Evolutionary conservation across 345 rosid genomes (phyloP).

Genomic region (Conringia planisiliqua): DNA sequence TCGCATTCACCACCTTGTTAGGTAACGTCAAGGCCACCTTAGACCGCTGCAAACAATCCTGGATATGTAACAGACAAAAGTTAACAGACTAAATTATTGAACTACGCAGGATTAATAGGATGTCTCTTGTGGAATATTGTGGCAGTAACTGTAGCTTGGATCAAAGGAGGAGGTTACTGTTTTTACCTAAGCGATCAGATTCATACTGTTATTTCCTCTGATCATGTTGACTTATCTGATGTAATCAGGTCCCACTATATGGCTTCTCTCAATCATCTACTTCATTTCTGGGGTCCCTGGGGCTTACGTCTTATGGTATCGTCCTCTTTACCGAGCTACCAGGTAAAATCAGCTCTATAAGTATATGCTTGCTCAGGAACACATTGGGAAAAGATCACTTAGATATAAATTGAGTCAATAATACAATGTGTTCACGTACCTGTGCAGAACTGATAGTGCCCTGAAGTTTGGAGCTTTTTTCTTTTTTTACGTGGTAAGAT

Average conservation of each 20-base stretch:
- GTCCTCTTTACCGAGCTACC: conserved; percentile 94
- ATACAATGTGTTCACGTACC: conserved; percentile 14
- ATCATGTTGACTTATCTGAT: conserved; percentile 13
- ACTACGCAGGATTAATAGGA: conserved; percentile 60
- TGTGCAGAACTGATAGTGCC: conserved; percentile 95
- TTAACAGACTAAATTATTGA: neutral
- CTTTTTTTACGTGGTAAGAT: conserved; percentile 69
- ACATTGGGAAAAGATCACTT: neutral
- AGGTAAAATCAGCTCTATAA: conserved; percentile 49
- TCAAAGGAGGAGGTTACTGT: conserved; percentile 76
- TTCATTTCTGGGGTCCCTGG: conserved; percentile 89
- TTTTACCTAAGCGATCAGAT: neutral
- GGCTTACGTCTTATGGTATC: conserved; percentile 85
- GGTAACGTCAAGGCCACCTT: conserved; percentile 43
- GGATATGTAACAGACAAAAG: neutral
- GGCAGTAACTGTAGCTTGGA: conserved; percentile 88
- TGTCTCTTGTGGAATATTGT: conserved; percentile 89
- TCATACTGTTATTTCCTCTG: neutral
- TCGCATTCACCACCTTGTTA: conserved; percentile 85
- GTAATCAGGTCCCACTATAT: conserved; percentile 71
- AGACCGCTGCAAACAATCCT: conserved; percentile 4
- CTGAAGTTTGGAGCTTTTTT: conserved; percentile 92
- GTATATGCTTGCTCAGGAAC: neutral
- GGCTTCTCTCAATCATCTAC: conserved; percentile 96
- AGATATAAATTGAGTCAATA: neutral